A percentile compares a stretch with the other conserved stretches of the same genome.
Evolutionary conservation across 345 rosid species (phyloP).

Genomic region (Limnanthes douglasii): DNA sequence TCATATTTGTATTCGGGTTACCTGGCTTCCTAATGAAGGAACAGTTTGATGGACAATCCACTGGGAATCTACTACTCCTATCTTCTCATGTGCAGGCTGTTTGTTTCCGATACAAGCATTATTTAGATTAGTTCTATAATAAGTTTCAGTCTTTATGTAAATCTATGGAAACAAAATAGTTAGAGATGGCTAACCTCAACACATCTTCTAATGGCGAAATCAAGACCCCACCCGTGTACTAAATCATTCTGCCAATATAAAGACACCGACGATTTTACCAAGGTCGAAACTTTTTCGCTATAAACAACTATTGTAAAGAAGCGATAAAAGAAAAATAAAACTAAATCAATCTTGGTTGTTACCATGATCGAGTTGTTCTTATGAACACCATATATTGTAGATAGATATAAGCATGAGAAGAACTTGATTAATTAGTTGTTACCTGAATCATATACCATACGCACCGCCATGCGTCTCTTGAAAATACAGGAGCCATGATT

Average conservation of each 20-base stretch:
- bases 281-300: no score
- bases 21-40: constrained; percentile 90
- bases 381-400: constrained; percentile 1
- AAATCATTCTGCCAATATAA: constrained; percentile 61
- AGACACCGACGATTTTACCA: no score
- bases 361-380: no score
- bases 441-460: constrained; percentile 99
- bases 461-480: constrained; percentile 91
- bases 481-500: constrained; percentile 99
- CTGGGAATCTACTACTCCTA: constrained; percentile 96
- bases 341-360: neutral
- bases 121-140: neutral
- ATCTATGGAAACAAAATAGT: neutral
- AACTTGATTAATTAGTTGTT: neutral
- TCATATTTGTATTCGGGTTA: constrained; percentile 14
- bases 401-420: constrained; percentile 3
- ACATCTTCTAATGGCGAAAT: constrained; percentile 85
- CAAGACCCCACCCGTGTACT: constrained; percentile 99
- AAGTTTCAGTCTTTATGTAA: neutral
- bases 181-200: constrained; percentile 39
- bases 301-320: constrained; percentile 1
- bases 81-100: constrained; percentile 98
- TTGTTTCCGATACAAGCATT: neutral
- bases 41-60: constrained; percentile 87
- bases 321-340: neutral